Base-by-base conservation (phyloP, 257 asterid genomes). In the Capsicum pubescens region DNA sequence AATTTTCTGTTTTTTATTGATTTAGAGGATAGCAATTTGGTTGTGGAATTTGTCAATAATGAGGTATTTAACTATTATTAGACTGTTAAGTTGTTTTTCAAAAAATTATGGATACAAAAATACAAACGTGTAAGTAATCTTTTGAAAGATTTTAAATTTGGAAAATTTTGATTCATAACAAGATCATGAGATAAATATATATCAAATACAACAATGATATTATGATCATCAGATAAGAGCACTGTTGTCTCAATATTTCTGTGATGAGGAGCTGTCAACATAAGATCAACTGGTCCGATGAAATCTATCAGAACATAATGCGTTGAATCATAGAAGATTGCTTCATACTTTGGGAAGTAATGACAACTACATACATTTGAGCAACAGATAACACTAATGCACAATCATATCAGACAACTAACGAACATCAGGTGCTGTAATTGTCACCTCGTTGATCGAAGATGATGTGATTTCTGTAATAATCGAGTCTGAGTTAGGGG, bases 371-470 rank as follows among this genome's bases (percentile, higher is more conserved):
- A 26, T 46, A 52, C 3, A 5, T 52, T 76, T 19, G n/a, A 5
- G 26, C 61, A 2, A 21, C 46, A 50, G 61, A 26, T 7, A 52
- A 19, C 80, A 48, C n/a, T 12, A 12, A 74, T 46, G 9, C 60
- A 72, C 50, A 19, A 19, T 48, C 19, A 26, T 13, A n/a, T 42
- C 8, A 76, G 63, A 52, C 63, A 52, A 76, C 48, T 52, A 52
- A 26, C 63, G 14, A 76, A 26, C 81, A 76, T 26, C 58, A 52
- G 81, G 63, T 52, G 61, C 81, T 2, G 86, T 83, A 77, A 83
- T 83, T 44, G 88, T 26, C 64, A 77, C 72, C 64, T 86, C 86
- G 2, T 86, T 67, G 35, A 86, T 82, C 7, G 84, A 86, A 14
- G 5, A 12, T 48, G 80, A 48, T 10, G 36, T 15, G 15, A 7